These are phyloP conservation scores for Cryptococcus amylolentus DNA, from an alignment of 1,284 basidiomycete genomes.

Conservation along the genomic window DNA sequence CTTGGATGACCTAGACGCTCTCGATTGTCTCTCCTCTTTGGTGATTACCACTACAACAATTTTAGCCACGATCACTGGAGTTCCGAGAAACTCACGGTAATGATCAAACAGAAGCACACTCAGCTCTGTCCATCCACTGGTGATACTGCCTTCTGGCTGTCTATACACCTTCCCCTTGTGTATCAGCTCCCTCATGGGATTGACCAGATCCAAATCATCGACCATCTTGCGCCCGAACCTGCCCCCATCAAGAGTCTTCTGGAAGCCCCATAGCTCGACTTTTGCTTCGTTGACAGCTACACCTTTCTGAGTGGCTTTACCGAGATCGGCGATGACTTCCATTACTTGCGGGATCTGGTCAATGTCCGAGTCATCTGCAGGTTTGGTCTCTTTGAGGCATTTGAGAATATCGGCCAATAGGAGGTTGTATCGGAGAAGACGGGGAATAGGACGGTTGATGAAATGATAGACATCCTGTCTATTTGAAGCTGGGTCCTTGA, in stretches of 20 bases:
- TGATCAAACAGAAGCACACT: slow-evolving; percentile 88
- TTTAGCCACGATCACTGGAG: background rate
- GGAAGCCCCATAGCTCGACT: slow-evolving; percentile 80
- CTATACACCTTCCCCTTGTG: slow-evolving; percentile 75
- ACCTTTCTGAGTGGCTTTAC: slow-evolving; percentile 78
- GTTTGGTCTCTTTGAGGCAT: slow-evolving; percentile 54
- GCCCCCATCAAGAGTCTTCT: slow-evolving; percentile 59
- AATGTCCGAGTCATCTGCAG: slow-evolving; percentile 69
- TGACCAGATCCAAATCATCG: slow-evolving; percentile 76
- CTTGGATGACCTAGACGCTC: slow-evolving; percentile 67
- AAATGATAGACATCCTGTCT: slow-evolving; percentile 82
- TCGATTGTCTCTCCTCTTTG: slow-evolving; percentile 59
- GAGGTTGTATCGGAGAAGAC: slow-evolving; percentile 82
- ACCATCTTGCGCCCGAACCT: slow-evolving; percentile 71
- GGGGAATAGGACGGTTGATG: slow-evolving; percentile 81
- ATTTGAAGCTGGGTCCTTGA: slow-evolving; percentile 48
- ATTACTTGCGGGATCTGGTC: slow-evolving; percentile 75
- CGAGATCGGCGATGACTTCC: slow-evolving; percentile 76
- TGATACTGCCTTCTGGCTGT: slow-evolving; percentile 78
- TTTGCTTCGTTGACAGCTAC: slow-evolving; percentile 77
- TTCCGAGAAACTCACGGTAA: slow-evolving; percentile 62
- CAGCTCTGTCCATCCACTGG: slow-evolving; percentile 78
- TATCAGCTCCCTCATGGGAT: slow-evolving; percentile 76
- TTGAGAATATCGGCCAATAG: slow-evolving; percentile 75
- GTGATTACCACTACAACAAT: slow-evolving; percentile 73